Conservation (phyloP, 2,329 filamentous ascomycete species). For the Pestalotiopsis sp. region DNA sequence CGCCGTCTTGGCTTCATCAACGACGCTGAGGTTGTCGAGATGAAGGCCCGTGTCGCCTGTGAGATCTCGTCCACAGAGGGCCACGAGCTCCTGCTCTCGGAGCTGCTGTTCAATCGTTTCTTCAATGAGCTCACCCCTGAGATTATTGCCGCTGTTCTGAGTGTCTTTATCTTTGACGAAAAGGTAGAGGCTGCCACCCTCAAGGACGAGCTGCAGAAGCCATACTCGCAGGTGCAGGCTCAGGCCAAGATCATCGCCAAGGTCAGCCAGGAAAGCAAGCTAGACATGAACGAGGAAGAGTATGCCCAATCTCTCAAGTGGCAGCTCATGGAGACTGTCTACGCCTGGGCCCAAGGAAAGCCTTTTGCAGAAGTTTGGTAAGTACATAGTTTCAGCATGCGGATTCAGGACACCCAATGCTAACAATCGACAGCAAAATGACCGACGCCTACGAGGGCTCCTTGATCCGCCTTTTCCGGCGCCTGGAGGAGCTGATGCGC, state of each 20-base stretch:
- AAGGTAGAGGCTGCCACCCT: constrained; percentile 80
- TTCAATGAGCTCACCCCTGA: constrained; percentile 95
- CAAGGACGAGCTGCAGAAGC: constrained; percentile 83
- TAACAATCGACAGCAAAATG: constrained; percentile 76
- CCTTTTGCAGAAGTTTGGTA: constrained; percentile 95
- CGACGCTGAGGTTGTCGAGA: constrained; percentile 90
- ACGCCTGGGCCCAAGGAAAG: constrained; percentile 86
- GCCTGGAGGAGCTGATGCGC: constrained; percentile 88
- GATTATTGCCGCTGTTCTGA: constrained; percentile 81
- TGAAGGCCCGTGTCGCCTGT: constrained; percentile 96
- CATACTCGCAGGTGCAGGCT: constrained; percentile 81
- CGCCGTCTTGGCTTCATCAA: constrained; percentile 95
- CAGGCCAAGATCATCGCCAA: constrained; percentile 90
- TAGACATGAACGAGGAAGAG: constrained; percentile 92
- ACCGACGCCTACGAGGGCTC: constrained; percentile 97
- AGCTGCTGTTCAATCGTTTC: constrained; percentile 94
- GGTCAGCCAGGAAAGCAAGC: constrained; percentile 91
- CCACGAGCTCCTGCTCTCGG: constrained; percentile 89
- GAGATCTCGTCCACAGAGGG: constrained; percentile 92
- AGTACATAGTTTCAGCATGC: constrained; percentile 7
- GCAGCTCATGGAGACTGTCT: constrained; percentile 96
- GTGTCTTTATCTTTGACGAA: constrained; percentile 97
- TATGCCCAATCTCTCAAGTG: constrained; percentile 89
- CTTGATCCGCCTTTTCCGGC: constrained; percentile 92
- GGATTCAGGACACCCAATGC: constrained; percentile 1